These are phyloP conservation scores for Glycyrrhiza uralensis DNA, from an alignment of 306 rosid genomes.

Conservation along the genomic window DNA sequence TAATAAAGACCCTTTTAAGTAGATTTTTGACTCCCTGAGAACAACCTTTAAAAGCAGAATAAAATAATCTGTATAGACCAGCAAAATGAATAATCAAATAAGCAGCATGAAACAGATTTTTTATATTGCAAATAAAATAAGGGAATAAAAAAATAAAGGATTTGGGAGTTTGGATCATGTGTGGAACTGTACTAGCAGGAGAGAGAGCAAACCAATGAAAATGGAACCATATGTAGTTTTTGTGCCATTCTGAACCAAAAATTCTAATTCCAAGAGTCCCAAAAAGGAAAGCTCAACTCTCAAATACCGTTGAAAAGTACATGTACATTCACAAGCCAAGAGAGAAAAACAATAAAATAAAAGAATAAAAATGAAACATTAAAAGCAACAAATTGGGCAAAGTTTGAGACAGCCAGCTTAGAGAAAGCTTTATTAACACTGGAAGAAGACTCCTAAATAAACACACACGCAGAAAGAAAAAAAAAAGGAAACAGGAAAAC, in stretches of 20 bases:
- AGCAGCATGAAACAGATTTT: not conserved
- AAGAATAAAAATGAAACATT: slow-evolving; percentile 1
- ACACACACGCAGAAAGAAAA: not conserved
- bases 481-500: not conserved
- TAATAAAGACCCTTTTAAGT: not conserved
- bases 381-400: slow-evolving; percentile 25
- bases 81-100: slow-evolving; percentile 23
- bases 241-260: slow-evolving; percentile 13
- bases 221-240: slow-evolving; percentile 9
- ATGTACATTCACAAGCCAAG: slow-evolving; percentile 16
- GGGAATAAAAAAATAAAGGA: slow-evolving; percentile 12
- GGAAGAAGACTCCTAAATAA: not conserved
- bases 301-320: slow-evolving; percentile 22
- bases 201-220: slow-evolving; percentile 25
- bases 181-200: slow-evolving; percentile 28
- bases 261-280: slow-evolving; percentile 7
- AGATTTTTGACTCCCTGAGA: slow-evolving; percentile 13
- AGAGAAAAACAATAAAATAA: slow-evolving; percentile 9
- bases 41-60: no score
- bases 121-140: not conserved
- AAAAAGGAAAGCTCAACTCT: slow-evolving; percentile 24
- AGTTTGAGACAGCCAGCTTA: not conserved
- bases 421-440: not conserved
- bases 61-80: slow-evolving; percentile 13
- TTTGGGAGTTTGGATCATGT: slow-evolving; percentile 19